A percentile compares a stretch with the other conserved stretches of the same genome.
These are phyloP conservation scores for Avena atlantica DNA, from an alignment of 176 grass and related monocot genomes.

Conservation along the genomic window DNA sequence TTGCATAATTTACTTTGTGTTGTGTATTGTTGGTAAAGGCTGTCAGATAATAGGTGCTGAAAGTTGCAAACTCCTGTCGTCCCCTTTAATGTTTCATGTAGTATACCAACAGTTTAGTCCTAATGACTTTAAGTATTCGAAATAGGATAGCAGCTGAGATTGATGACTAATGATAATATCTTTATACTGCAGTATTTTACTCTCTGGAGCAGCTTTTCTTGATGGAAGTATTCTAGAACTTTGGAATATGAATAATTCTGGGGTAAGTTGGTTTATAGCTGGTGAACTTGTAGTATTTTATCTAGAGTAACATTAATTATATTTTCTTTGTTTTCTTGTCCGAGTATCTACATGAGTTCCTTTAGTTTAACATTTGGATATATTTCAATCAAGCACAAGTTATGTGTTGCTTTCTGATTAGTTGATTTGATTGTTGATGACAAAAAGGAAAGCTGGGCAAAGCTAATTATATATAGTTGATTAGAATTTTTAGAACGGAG, in stretches of 20 bases:
- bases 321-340: neutral
- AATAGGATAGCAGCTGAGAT: constrained; percentile 11
- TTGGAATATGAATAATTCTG: constrained; percentile 72
- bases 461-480: neutral
- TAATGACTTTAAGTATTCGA: neutral
- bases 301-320: neutral
- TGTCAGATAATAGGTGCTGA: neutral
- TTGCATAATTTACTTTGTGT: neutral
- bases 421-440: constrained; percentile 25
- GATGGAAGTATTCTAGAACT: constrained; percentile 60
- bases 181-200: constrained; percentile 52
- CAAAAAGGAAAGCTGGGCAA: neutral
- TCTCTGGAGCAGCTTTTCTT: constrained; percentile 65
- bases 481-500: neutral
- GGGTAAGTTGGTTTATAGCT: constrained; percentile 47
- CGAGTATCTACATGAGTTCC: neutral
- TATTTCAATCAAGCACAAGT: constrained; percentile 5
- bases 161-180: neutral
- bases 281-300: constrained; percentile 5
- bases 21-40: neutral
- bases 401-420: constrained; percentile 11
- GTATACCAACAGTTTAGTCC: neutral
- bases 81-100: neutral
- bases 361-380: neutral
- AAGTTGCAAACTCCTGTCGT: constrained; percentile 20